A percentile compares a stretch with the other conserved stretches of the same genome.
These are phyloP conservation scores for Cryomyces minteri DNA, from an alignment of 495 filamentous ascomycete species.

Conservation along the genomic window DNA sequence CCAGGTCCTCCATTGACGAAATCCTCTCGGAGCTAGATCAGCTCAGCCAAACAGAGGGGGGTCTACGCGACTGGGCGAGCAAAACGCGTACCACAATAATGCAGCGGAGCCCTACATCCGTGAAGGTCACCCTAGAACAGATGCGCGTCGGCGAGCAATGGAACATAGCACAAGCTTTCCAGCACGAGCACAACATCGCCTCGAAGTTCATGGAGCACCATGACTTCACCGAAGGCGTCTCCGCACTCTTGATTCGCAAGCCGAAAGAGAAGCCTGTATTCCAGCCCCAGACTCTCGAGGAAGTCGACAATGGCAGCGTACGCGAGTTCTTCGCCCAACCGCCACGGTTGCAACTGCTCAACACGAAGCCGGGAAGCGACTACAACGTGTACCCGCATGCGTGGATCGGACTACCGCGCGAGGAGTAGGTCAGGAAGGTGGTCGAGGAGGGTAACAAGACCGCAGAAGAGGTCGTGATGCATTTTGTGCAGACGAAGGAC, in stretches of 20 bases:
- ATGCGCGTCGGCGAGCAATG: constrained; percentile 57
- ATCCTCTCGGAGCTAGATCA: constrained; percentile 45
- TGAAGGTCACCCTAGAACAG: constrained; percentile 65
- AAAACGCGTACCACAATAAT: constrained; percentile 52
- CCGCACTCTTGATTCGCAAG: constrained; percentile 52
- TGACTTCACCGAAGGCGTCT: constrained; percentile 80
- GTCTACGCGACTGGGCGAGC: constrained; percentile 42
- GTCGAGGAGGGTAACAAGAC: constrained; percentile 24
- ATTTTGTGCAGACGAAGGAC: constrained; percentile 24
- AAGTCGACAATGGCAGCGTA: constrained; percentile 33
- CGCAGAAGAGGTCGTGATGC: constrained; percentile 24
- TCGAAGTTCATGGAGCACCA: constrained; percentile 66
- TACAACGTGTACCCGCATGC: constrained; percentile 52
- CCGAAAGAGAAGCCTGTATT: constrained; percentile 39
- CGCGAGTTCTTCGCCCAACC: constrained; percentile 40
- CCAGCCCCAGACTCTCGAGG: constrained; percentile 50
- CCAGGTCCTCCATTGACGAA: constrained; percentile 35
- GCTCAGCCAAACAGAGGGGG: constrained; percentile 19
- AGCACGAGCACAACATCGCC: constrained; percentile 64
- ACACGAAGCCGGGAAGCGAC: constrained; percentile 18
- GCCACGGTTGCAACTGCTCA: constrained; percentile 33
- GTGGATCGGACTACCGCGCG: constrained; percentile 50
- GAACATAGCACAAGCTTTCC: constrained; percentile 67
- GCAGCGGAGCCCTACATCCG: constrained; percentile 60
- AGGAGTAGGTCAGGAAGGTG: constrained; percentile 43